These are phyloP conservation scores for Porphyra umbilicalis DNA, from an alignment of 31 red algal species.

Conservation along the genomic window DNA sequence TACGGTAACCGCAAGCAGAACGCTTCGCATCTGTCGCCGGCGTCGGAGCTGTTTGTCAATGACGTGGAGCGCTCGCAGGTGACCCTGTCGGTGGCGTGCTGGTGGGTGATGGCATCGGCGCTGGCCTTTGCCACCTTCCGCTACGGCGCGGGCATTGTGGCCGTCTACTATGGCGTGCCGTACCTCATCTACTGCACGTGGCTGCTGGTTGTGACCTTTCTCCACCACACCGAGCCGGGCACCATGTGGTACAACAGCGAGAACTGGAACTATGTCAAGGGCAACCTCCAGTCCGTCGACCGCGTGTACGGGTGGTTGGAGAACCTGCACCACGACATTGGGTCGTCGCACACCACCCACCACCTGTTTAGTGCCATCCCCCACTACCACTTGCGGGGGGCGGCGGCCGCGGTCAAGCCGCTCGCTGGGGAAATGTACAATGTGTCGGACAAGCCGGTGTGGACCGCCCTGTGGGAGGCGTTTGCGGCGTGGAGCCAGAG, in stretches of 20 bases:
- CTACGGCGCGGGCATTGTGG: slow-evolving; percentile 24
- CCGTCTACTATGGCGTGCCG: slow-evolving; percentile 44
- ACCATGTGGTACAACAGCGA: slow-evolving; percentile 55
- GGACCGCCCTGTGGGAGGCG: slow-evolving; percentile 26
- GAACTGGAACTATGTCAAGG: slow-evolving; percentile 56
- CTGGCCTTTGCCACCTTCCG: slow-evolving; percentile 11
- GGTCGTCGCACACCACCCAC: slow-evolving; percentile 70
- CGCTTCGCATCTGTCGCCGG: slow-evolving; percentile 55
- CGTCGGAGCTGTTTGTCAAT: slow-evolving; percentile 64
- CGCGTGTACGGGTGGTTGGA: slow-evolving; percentile 68
- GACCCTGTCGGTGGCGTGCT: slow-evolving; percentile 27
- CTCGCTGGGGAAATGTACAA: slow-evolving; percentile 49
- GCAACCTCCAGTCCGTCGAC: slow-evolving; percentile 54
- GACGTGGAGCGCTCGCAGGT: slow-evolving; percentile 36
- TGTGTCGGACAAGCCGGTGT: slow-evolving; percentile 19
- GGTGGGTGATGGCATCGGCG: slow-evolving; percentile 29
- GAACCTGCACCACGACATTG: slow-evolving; percentile 86
- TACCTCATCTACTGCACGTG: slow-evolving; percentile 54
- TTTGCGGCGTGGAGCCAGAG: slow-evolving; percentile 30
- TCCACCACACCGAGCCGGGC: slow-evolving; percentile 76
- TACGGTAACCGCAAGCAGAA: slow-evolving; percentile 49
- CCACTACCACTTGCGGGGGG: slow-evolving; percentile 69
- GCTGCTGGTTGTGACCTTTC: slow-evolving; percentile 72
- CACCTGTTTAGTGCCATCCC: slow-evolving; percentile 85
- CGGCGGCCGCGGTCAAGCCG: slow-evolving; percentile 50